Evolutionary conservation across 2,329 filamentous ascomycete species (phyloP), one percentile per base, ranked within the genome.

Genomic region (Fusarium albosuccineum): DNA sequence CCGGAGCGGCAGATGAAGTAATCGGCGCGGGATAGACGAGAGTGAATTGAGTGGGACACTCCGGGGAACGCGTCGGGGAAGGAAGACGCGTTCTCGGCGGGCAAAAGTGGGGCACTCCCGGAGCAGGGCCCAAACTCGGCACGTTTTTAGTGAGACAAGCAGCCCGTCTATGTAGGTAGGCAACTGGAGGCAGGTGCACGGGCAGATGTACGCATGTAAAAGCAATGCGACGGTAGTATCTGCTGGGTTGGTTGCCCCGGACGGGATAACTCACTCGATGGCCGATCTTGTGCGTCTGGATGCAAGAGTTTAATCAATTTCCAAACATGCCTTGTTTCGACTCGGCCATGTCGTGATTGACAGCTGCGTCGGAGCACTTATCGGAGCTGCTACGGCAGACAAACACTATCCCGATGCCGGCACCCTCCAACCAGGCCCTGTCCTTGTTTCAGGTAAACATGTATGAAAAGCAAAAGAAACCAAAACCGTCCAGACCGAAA

Each of bases 51-150:
- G 67, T 65, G 67, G 67, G 60, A 68, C 62, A 49, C 30, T 45
- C 66, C 55, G 56, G 66, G 45, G 46, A 42, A 69, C 67, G 67
- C 67, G 67, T 70, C 67, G 67, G 67, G 30, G 42, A 57, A 57
- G 55, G 52, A 36, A 61, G 51, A 67, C 67, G 67, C 67, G 67
- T 62, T 65, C 64, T 57, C 66, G 63, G 67, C 11, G 54, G 13
- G 13, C 48, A 7, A 37, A 37, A 57, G 56, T 69, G 67, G 67
- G 54, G 41, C 45, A 13, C 6, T 27, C 27, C 37, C 66, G 63
- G 65, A 40, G 66, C 56, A 62, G 66, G 53, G 33, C 60, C 34
- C 41, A 22, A 45, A 8, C 16, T 10, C 29, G 34, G 41, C 58
- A 17, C 27, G 40, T 16, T 44, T 33, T 30, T 22, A 22, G 22